phyloP scores from a whole-genome alignment of 179 eudicot genomes.

The Beta macrorhiza region DNA sequence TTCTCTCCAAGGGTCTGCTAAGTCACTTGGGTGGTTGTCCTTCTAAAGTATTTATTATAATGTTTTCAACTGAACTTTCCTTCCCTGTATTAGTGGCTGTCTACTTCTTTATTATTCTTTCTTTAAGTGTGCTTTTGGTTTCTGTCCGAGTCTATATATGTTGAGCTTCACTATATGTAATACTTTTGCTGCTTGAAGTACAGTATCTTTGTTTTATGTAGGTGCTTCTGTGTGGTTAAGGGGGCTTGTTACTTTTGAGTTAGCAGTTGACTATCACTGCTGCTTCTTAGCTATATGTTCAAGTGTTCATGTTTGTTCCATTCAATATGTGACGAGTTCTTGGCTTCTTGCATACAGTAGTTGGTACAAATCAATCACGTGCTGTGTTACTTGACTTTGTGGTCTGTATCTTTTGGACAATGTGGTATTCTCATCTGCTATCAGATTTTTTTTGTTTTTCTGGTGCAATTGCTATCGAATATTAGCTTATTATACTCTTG shows the following conservation, averaged over 20 bases:
- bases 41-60: not conserved
- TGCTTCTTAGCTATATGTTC: not conserved
- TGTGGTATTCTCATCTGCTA: not conserved
- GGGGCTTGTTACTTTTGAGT: not conserved
- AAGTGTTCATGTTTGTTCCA: not conserved
- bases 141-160: not conserved
- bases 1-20: not conserved
- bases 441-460: not conserved
- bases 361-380: not conserved
- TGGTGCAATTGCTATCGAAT: not conserved
- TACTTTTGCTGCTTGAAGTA: not conserved
- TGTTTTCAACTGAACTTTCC: not conserved
- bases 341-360: not conserved
- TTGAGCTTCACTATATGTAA: not conserved
- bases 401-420: not conserved
- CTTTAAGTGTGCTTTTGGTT: not conserved
- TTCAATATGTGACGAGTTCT: not conserved
- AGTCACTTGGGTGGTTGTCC: not conserved
- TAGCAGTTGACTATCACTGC: not conserved
- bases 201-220: not conserved
- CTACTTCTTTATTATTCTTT: not conserved
- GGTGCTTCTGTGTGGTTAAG: not conserved
- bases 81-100: not conserved
- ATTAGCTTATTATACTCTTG: not conserved
- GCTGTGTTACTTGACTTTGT: conserved; percentile 4